These are phyloP conservation scores for Myotisia sp. DNA, from an alignment of 2,329 filamentous ascomycete species.

Conservation along the genomic window DNA sequence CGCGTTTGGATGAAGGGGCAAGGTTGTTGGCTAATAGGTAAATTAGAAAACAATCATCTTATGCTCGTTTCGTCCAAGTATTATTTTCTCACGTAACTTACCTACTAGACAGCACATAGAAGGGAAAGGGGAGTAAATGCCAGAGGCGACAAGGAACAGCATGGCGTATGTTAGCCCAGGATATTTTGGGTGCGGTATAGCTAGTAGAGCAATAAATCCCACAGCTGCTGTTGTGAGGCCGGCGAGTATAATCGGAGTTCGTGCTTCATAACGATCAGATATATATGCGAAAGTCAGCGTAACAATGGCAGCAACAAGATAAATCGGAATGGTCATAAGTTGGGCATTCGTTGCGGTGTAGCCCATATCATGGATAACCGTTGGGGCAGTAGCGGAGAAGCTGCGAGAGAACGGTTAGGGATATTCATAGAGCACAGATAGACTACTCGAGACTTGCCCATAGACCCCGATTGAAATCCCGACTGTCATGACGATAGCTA, in stretches of 20 bases:
- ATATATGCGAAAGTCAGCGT: conserved; percentile 17
- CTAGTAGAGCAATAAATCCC: conserved; percentile 43
- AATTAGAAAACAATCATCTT: neutral
- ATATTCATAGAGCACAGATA: conserved; percentile 8
- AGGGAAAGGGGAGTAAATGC: conserved; percentile 10
- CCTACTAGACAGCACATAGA: conserved; percentile 9
- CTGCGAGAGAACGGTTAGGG: conserved; percentile 11
- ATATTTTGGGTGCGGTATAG: conserved; percentile 15
- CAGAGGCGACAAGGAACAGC: conserved; percentile 10
- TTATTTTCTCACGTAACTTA: neutral
- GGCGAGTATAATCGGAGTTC: conserved; percentile 31
- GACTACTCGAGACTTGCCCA: conserved; percentile 9
- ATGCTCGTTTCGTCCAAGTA: too few relatives aligned
- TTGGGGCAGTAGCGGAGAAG: conserved; percentile 16
- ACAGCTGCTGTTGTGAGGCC: conserved; percentile 56
- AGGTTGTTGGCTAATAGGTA: conserved; percentile 19
- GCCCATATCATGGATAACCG: conserved; percentile 22
- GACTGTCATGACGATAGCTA: conserved; percentile 15
- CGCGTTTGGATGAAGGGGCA: conserved; percentile 26
- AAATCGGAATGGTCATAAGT: conserved; percentile 22
- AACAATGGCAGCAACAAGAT: conserved; percentile 15
- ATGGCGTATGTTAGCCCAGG: conserved; percentile 11
- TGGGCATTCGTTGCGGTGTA: conserved; percentile 31
- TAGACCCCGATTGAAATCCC: conserved; percentile 14
- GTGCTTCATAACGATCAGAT: conserved; percentile 18